These are phyloP conservation scores for Ceratocystis variospora DNA, from an alignment of 2,329 filamentous ascomycete genomes.

Conservation along the genomic window DNA sequence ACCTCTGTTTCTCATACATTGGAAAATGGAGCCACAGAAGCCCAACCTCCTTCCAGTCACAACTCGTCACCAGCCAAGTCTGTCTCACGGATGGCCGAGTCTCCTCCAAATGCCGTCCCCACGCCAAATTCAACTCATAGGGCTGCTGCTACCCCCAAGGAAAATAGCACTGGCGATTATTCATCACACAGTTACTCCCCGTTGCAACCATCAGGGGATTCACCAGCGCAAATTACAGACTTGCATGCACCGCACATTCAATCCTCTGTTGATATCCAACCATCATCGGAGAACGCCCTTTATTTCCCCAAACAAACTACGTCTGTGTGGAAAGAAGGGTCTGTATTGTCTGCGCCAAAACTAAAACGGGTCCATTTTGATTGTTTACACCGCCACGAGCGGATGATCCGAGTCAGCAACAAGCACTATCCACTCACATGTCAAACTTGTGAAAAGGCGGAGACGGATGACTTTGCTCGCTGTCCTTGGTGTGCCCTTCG, in stretches of 20 bases:
- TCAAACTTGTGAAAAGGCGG: constrained; percentile 32
- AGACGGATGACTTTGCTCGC: constrained; percentile 32
- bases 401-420: constrained; percentile 38
- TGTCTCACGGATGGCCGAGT: background rate
- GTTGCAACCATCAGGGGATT: background rate
- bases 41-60: background rate
- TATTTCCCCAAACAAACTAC: constrained; percentile 26
- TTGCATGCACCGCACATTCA: background rate
- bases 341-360: constrained; percentile 30
- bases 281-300: constrained; percentile 27
- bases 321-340: constrained; percentile 22
- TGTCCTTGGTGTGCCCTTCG: constrained; percentile 40
- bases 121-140: too few relatives aligned
- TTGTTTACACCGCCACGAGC: constrained; percentile 36
- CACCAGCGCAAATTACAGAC: background rate
- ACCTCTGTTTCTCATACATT: background rate
- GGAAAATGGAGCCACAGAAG: background rate
- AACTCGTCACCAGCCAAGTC: background rate
- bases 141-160: background rate
- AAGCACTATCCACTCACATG: constrained; percentile 38
- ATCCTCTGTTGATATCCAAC: background rate
- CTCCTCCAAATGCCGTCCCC: background rate
- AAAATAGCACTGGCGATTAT: background rate
- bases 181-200: background rate
- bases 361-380: constrained; percentile 33